A percentile compares a stretch with the other conserved stretches of the same genome.
These are phyloP conservation scores for Ophiostoma sp. DNA, from an alignment of 2,329 filamentous ascomycete species.

Conservation along the genomic window DNA sequence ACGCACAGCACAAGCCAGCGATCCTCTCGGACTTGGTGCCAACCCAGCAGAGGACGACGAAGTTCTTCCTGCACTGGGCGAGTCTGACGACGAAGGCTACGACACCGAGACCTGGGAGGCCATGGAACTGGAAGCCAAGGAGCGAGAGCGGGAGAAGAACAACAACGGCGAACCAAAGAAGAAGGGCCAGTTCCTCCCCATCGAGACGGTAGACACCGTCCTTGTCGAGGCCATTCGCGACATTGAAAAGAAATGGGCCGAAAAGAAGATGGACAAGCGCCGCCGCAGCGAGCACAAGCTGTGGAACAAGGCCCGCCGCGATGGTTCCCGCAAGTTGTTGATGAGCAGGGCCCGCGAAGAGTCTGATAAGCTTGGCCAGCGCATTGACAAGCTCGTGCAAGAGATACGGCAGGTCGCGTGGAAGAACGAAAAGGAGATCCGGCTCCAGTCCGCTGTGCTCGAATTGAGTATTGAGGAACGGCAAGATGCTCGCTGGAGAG, in stretches of 20 bases:
- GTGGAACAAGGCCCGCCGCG: constrained; percentile 59
- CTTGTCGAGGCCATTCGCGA: constrained; percentile 59
- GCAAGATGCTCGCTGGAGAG: constrained; percentile 53
- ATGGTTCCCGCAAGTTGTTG: constrained; percentile 42
- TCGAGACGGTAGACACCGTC: constrained; percentile 50
- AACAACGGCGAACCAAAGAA: constrained; percentile 30
- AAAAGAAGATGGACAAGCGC: constrained; percentile 56
- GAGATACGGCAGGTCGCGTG: constrained; percentile 56
- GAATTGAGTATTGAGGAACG: constrained; percentile 66
- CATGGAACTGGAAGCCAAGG: constrained; percentile 57
- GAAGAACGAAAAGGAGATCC: constrained; percentile 53
- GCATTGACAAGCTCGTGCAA: constrained; percentile 56
- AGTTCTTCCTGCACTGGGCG: constrained; percentile 34
- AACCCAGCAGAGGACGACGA: constrained; percentile 38
- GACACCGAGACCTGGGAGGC: constrained; percentile 48
- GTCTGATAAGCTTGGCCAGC: constrained; percentile 47
- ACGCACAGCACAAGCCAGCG: not conserved
- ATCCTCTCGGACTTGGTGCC: not conserved
- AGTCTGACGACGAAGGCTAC: constrained; percentile 52
- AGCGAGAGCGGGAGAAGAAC: constrained; percentile 32
- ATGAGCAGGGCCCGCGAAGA: constrained; percentile 47
- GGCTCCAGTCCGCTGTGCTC: constrained; percentile 57
- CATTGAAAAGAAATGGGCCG: constrained; percentile 57
- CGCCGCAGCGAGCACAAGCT: constrained; percentile 57
- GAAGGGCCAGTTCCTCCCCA: constrained; percentile 36